These are phyloP conservation scores for Tephrocybe rancida DNA, from an alignment of 768 basidiomycete genomes.

Conservation along the genomic window DNA sequence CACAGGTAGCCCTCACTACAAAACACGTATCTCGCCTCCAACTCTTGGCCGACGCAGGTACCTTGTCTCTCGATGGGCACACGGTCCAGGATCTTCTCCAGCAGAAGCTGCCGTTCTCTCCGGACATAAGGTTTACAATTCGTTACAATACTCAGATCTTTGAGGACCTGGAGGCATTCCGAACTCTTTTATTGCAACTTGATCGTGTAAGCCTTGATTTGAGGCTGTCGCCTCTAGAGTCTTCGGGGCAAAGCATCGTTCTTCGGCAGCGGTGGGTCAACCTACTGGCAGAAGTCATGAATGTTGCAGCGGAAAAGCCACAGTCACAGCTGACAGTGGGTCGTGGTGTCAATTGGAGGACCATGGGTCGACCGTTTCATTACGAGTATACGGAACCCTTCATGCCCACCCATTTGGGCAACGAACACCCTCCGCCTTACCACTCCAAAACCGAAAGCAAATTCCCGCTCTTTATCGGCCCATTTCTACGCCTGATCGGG, in stretches of 20 bases:
- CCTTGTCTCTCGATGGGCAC: constrained; percentile 3
- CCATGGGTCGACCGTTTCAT: constrained; percentile 5
- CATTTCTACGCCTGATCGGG: neutral
- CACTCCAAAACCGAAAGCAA: neutral
- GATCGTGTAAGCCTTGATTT: neutral
- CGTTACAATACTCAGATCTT: neutral
- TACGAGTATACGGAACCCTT: constrained; percentile 5
- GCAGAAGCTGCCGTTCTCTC: neutral
- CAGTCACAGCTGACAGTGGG: constrained; percentile 8
- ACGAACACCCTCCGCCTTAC: neutral
- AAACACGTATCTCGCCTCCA: constrained; percentile 9
- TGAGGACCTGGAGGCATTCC: constrained; percentile 3
- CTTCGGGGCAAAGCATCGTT: neutral
- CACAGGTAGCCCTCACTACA: neutral
- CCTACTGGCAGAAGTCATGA: constrained; percentile 14
- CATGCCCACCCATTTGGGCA: neutral
- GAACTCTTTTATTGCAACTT: neutral
- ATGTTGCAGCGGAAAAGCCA: constrained; percentile 6
- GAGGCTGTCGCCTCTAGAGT: neutral
- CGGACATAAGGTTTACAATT: neutral
- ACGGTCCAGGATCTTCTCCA: constrained; percentile 3
- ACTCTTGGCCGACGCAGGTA: constrained; percentile 2
- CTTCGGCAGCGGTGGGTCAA: constrained; percentile 1
- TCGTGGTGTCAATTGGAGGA: neutral
- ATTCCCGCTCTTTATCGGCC: neutral